Evolutionary conservation across 768 basidiomycete genomes (phyloP).

Genomic region (Trametes meyenii): DNA sequence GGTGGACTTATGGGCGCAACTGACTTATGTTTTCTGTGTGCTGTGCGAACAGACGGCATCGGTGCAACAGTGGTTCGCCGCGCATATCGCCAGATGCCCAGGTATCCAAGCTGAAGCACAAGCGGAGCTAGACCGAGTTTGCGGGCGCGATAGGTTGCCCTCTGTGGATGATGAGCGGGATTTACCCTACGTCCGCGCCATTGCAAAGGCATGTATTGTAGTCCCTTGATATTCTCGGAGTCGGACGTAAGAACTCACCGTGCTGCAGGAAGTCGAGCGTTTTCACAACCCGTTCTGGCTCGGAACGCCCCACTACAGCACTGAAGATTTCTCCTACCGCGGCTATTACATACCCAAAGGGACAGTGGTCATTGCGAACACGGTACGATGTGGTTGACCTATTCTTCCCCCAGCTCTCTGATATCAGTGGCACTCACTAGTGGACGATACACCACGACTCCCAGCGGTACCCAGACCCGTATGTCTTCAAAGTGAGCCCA

Average conservation of each 20-base stretch:
- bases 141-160: slow-evolving; percentile 31
- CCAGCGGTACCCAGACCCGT: slow-evolving; percentile 44
- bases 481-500: slow-evolving; percentile 30
- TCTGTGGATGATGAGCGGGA: slow-evolving; percentile 28
- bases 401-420: too few relatives aligned
- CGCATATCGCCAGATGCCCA: slow-evolving; percentile 28
- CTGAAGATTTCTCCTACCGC: slow-evolving; percentile 36
- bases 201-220: slow-evolving; percentile 29
- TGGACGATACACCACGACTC: slow-evolving; percentile 34
- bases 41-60: slow-evolving; percentile 34
- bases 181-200: slow-evolving; percentile 32
- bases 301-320: slow-evolving; percentile 34
- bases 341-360: slow-evolving; percentile 36
- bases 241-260: not conserved
- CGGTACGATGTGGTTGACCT: slow-evolving; percentile 5
- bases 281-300: slow-evolving; percentile 34
- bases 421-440: not conserved
- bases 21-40: not conserved
- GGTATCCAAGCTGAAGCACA: slow-evolving; percentile 33
- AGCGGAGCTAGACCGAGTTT: slow-evolving; percentile 32
- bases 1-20: not conserved
- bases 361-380: slow-evolving; percentile 33
- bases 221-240: not conserved
- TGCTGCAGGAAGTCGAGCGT: slow-evolving; percentile 27
- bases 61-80: slow-evolving; percentile 38